Conservation (phyloP, 75 land plant genomes). For the Larix kaempferi region DNA sequence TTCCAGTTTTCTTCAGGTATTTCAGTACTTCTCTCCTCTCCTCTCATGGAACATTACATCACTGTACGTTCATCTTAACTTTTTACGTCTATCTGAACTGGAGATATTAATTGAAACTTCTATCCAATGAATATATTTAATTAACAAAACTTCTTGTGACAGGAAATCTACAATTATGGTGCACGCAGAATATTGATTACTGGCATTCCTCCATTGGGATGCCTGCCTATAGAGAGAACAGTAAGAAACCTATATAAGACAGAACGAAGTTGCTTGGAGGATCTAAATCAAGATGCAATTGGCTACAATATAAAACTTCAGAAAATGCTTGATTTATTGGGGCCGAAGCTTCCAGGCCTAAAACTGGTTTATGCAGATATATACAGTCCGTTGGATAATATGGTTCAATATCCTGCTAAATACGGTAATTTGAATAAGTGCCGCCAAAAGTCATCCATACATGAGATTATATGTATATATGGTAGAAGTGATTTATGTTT, state of each 20-base stretch:
- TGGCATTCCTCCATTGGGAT: conserved; percentile 65
- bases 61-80: not conserved
- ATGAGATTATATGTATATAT: not conserved
- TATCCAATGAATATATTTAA: too few species aligned
- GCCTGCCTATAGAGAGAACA: conserved; percentile 63
- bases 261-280: conserved; percentile 32
- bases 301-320: conserved; percentile 44
- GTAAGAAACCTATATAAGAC: conserved; percentile 4
- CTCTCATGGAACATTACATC: not conserved
- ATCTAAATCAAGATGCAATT: conserved; percentile 36
- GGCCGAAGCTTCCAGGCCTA: conserved; percentile 21
- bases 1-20: conserved; percentile 25
- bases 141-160: not conserved
- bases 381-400: not conserved
- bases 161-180: not conserved
- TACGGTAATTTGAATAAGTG: not conserved
- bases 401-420: not conserved
- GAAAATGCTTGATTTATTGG: conserved; percentile 12
- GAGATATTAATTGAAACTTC: not conserved
- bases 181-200: too few species aligned
- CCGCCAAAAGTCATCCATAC: not conserved
- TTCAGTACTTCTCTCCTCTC: not conserved
- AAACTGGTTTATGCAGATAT: not conserved
- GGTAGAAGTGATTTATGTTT: not conserved
- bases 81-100: not conserved